Conservation (phyloP, 2,329 filamentous ascomycete species). For the Shiraia sp. region DNA sequence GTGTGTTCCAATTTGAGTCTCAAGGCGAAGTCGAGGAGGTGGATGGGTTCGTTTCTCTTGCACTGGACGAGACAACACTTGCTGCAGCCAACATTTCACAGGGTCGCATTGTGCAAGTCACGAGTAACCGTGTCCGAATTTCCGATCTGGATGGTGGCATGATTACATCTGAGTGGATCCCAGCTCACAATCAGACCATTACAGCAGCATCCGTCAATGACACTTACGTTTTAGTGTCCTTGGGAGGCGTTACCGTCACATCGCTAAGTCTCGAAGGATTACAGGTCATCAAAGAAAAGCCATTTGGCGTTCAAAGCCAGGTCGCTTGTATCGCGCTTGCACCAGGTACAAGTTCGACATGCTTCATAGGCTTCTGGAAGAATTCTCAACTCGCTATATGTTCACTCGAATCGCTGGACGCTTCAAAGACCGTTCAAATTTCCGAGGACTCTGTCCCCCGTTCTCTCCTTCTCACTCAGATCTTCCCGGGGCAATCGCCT, state of each 20-base stretch:
- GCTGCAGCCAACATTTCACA: conserved; percentile 67
- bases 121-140: conserved; percentile 64
- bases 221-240: conserved; percentile 70
- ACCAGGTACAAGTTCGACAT: conserved; percentile 64
- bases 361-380: conserved; percentile 85
- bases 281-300: conserved; percentile 60
- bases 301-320: conserved; percentile 70
- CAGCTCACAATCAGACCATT: conserved; percentile 59
- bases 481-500: conserved; percentile 68
- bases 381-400: conserved; percentile 79
- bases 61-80: conserved; percentile 72
- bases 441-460: conserved; percentile 77
- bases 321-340: conserved; percentile 84
- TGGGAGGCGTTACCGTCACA: conserved; percentile 73
- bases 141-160: conserved; percentile 62
- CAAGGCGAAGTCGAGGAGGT: conserved; percentile 85
- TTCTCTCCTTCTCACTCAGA: conserved; percentile 76
- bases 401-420: conserved; percentile 66
- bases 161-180: conserved; percentile 63
- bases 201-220: conserved; percentile 78
- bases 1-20: conserved; percentile 75
- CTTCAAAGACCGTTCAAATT: conserved; percentile 60
- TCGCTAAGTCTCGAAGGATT: conserved; percentile 69
- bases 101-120: conserved; percentile 75
- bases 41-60: conserved; percentile 72